phyloP scores from a whole-genome alignment of 495 filamentous ascomycete species.

The Chaetomium cochliodes region DNA sequence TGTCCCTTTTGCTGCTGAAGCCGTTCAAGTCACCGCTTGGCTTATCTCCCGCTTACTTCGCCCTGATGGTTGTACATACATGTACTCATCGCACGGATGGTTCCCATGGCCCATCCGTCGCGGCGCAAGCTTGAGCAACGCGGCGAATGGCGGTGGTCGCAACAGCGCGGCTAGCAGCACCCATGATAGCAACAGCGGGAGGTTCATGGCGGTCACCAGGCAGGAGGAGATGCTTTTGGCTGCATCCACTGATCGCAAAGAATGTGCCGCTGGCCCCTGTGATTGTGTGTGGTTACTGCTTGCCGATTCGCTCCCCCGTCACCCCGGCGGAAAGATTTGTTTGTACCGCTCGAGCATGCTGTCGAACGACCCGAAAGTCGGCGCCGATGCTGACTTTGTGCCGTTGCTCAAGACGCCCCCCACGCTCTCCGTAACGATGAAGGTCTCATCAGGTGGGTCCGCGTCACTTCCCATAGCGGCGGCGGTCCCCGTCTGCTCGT shows the following conservation, averaged over 20 bases:
- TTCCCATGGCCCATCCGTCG: too few species aligned
- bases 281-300: neutral
- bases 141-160: too few species aligned
- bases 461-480: slow-evolving; percentile 12
- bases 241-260: neutral
- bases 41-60: neutral
- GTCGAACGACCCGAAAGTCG: slow-evolving; percentile 16
- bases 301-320: neutral
- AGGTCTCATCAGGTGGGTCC: slow-evolving; percentile 20
- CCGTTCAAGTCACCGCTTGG: neutral
- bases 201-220: neutral
- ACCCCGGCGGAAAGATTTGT: neutral
- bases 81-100: neutral
- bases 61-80: neutral
- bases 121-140: too few species aligned
- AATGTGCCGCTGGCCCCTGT: neutral
- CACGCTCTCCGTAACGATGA: slow-evolving; percentile 25
- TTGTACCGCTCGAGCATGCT: slow-evolving; percentile 3
- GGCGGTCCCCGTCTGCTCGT: slow-evolving; percentile 11
- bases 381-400: neutral
- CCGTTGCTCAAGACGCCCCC: neutral
- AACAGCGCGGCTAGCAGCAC: too few species aligned
- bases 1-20: neutral
- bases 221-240: too few species aligned
- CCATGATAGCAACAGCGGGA: too few species aligned